phyloP scores from a whole-genome alignment of 805 yeast genomes.

The Ogataea salicorniae region DNA sequence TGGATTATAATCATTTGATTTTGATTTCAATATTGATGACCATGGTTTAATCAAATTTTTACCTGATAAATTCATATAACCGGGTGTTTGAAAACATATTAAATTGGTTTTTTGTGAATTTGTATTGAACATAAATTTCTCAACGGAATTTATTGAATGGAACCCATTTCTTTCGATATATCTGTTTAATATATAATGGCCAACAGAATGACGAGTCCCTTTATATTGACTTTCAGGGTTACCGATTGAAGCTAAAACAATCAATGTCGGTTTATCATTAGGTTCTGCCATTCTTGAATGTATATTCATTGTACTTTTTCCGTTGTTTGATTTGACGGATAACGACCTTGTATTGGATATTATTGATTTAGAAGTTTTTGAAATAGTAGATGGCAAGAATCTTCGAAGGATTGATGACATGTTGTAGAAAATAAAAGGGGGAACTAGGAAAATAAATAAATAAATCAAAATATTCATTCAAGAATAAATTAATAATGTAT shows the following conservation, averaged over 20 bases:
- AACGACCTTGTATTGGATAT: too few species aligned
- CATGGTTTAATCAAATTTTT: slow-evolving; percentile 45
- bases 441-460: too few species aligned
- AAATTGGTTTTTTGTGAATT: slow-evolving; percentile 26
- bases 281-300: slow-evolving; percentile 9
- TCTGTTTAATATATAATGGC: slow-evolving; percentile 49
- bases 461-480: too few species aligned
- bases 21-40: slow-evolving; percentile 31
- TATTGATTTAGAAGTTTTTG: too few species aligned
- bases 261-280: slow-evolving; percentile 19
- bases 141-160: slow-evolving; percentile 11
- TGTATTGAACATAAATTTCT: slow-evolving; percentile 21
- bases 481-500: too few species aligned
- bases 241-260: slow-evolving; percentile 56
- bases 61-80: slow-evolving; percentile 72
- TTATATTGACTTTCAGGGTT: slow-evolving; percentile 64
- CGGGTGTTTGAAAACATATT: slow-evolving; percentile 45
- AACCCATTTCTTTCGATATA: slow-evolving; percentile 16
- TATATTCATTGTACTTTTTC: background rate
- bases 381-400: too few species aligned
- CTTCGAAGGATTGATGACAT: too few species aligned
- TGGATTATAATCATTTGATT: slow-evolving; percentile 28
- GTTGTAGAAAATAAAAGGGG: too few species aligned
- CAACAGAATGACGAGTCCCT: slow-evolving; percentile 74
- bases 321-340: background rate